Evolutionary conservation across 1,139 yeast genomes (phyloP).

Genomic region (Hansenula sp.): DNA sequence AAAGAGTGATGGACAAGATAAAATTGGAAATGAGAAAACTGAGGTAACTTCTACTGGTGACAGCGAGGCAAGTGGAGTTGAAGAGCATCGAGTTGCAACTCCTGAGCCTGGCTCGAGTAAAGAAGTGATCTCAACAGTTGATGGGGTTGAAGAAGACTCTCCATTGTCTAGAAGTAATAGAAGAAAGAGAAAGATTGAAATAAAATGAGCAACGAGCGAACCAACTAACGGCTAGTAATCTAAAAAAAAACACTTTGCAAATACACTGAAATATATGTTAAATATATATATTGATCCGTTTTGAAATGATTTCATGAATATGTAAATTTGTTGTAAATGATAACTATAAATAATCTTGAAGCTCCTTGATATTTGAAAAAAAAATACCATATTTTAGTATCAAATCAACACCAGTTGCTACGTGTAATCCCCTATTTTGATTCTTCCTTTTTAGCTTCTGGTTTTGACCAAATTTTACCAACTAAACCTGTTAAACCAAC

Average conservation of each 20-base stretch:
- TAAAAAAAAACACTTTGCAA: too few relatives aligned
- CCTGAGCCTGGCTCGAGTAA: too few relatives aligned
- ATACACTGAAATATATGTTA: too few relatives aligned
- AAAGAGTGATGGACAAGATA: background rate
- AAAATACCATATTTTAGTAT: conserved; percentile 4
- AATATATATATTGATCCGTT: background rate
- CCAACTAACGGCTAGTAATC: too few relatives aligned
- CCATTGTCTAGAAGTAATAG: background rate
- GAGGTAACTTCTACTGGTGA: too few relatives aligned
- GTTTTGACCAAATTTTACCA: conserved; percentile 36
- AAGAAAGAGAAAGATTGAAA: conserved; percentile 6
- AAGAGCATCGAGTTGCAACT: background rate
- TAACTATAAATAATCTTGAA: background rate
- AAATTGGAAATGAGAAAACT: background rate
- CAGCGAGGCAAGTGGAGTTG: background rate
- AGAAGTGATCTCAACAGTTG: background rate
- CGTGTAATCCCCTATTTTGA: background rate
- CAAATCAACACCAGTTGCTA: conserved; percentile 1
- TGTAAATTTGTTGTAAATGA: background rate
- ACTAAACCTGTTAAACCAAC: conserved; percentile 51
- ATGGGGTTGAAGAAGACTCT: background rate
- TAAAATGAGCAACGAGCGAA: background rate
- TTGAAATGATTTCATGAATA: conserved; percentile 1
- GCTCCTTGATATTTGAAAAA: background rate
- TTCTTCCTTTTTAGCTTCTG: conserved; percentile 16